Base-by-base conservation (phyloP, 768 basidiomycete genomes). In the Amylocystis lapponica region DNA sequence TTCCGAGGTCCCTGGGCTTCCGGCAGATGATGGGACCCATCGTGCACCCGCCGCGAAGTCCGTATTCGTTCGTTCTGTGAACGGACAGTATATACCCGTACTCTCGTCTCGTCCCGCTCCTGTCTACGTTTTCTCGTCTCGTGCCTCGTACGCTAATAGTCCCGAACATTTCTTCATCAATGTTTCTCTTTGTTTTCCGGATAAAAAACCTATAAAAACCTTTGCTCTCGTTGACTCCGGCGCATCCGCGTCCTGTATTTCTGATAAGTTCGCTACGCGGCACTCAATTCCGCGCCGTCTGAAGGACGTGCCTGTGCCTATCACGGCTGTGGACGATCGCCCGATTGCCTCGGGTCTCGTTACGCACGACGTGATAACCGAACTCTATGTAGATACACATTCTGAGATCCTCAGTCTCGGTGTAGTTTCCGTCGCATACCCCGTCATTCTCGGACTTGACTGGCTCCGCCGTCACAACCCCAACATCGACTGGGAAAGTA, bases 271-370 rank as follows among this genome's bases (percentile, higher is more conserved):
- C 43, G 55, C 62, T 10, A 40, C 53, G 27, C 46, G 60, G 8
- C 61, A 70, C 38, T 57, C 56, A n/a, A 50, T 69, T 30, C 55
- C 64, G 13, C 54, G 56, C 11, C 46, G 53, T 46, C 34, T 46
- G 3, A 64, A 64, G 52, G 41, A 56, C 21, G 42, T 48, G 13
- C 64, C 66, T 12, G 43, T 64, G 39, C 64, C 68, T 23, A 62
- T 70, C 26, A 55, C 61, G 23, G 59, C 64, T 1, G 59, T 69
- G 22, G 66, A 70, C 43, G 52, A 69, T 46, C 53, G 60, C 34
- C 68, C 66, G 12, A 63, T 70, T 26, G 56, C 63, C 17, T 68
- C 64, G 36, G 71, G 71, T 4, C 51, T 67, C 11, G 57, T 71
- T 33, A 68, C 66, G 35, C 63, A 68, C 26, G 62, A 68, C 40